Conservation (phyloP, 2,329 filamentous ascomycete genomes). For the Didymella keratinophila region DNA sequence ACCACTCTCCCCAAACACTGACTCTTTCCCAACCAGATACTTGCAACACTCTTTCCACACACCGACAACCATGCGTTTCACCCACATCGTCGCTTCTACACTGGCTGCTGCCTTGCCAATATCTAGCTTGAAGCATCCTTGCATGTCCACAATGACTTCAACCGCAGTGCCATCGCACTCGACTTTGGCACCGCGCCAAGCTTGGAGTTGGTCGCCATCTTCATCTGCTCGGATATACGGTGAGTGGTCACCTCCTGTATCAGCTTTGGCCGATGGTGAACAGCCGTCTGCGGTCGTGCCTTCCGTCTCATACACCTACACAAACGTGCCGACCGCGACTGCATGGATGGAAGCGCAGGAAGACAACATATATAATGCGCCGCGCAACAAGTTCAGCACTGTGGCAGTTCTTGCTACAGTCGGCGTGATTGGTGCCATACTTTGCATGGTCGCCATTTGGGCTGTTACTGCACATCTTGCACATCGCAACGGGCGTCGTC, state of each 20-base stretch:
- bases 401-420: background rate
- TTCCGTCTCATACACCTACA: background rate
- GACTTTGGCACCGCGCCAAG: conserved; percentile 1
- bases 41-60: background rate
- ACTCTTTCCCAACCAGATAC: background rate
- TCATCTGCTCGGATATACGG: background rate
- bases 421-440: background rate
- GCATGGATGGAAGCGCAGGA: background rate
- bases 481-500: background rate
- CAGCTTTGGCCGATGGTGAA: background rate
- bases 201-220: background rate
- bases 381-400: background rate
- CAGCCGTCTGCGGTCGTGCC: background rate
- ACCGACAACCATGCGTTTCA: background rate
- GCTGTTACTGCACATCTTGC: conserved; percentile 9
- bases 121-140: background rate
- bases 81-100: background rate
- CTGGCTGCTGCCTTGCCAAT: background rate
- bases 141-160: background rate
- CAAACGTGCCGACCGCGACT: background rate
- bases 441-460: background rate
- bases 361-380: background rate
- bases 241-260: background rate
- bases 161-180: background rate
- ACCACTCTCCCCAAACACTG: background rate